Conservation (phyloP, 2,329 filamentous ascomycete species). For the Ophiosphaerella korrae region DNA sequence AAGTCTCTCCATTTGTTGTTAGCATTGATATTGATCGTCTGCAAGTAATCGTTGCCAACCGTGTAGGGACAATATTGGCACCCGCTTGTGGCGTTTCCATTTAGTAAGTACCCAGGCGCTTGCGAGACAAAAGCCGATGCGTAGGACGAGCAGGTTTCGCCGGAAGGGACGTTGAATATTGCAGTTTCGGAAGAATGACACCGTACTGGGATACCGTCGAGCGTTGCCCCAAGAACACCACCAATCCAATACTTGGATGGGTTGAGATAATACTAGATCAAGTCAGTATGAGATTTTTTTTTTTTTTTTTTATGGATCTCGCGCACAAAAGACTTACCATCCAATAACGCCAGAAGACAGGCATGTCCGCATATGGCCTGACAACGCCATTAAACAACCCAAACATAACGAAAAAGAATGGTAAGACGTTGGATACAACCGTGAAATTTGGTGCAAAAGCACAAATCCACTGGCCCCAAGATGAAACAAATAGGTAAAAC, state of each 20-base stretch:
- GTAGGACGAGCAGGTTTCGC: conserved; percentile 68
- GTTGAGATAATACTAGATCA: conserved; percentile 69
- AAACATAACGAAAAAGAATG: conserved; percentile 83
- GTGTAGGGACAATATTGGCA: conserved; percentile 75
- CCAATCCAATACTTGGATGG: conserved; percentile 74
- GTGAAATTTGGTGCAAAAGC: conserved; percentile 81
- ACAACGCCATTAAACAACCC: conserved; percentile 79
- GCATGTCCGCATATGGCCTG: conserved; percentile 67
- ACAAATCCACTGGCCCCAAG: conserved; percentile 84
- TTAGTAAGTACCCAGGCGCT: conserved; percentile 66
- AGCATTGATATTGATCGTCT: conserved; percentile 59
- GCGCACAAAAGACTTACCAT: conserved; percentile 69
- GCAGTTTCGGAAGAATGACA: conserved; percentile 62
- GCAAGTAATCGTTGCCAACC: conserved; percentile 69
- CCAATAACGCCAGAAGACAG: conserved; percentile 76
- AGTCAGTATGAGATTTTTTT: conserved; percentile 51
- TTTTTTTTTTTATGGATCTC: neutral
- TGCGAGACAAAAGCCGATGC: conserved; percentile 63
- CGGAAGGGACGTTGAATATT: conserved; percentile 68
- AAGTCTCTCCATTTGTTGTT: conserved; percentile 74
- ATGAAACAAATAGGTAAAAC: conserved; percentile 76
- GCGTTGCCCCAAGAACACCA: conserved; percentile 68
- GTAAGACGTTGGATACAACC: conserved; percentile 73
- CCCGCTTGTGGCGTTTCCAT: conserved; percentile 60
- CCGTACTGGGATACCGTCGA: conserved; percentile 55